These are phyloP conservation scores for Phaeophleospora eucalypticola DNA, from an alignment of 2,329 filamentous ascomycete species.

Conservation along the genomic window DNA sequence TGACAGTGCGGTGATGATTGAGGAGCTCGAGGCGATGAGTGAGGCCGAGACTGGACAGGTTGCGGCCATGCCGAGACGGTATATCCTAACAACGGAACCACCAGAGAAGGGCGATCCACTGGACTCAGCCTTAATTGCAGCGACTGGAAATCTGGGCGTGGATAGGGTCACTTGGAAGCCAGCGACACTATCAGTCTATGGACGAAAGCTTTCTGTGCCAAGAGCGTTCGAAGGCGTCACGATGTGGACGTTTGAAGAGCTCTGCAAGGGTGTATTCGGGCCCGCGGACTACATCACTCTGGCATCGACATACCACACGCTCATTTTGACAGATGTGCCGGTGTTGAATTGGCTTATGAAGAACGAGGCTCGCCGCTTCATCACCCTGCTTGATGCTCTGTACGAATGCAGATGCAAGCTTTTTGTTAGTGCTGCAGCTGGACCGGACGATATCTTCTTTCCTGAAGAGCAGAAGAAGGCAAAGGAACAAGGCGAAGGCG, in stretches of 20 bases:
- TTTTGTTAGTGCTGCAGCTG: constrained; percentile 61
- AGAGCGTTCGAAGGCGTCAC: constrained; percentile 55
- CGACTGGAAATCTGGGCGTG: constrained; percentile 14
- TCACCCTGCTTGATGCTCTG: constrained; percentile 64
- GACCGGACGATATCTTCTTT: constrained; percentile 74
- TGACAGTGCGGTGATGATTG: constrained; percentile 5
- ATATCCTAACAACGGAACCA: constrained; percentile 8
- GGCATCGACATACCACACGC: constrained; percentile 73
- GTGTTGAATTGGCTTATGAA: constrained; percentile 64
- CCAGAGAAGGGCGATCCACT: constrained; percentile 2
- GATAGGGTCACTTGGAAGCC: constrained; percentile 40
- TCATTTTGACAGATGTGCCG: constrained; percentile 68
- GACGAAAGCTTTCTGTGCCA: constrained; percentile 58
- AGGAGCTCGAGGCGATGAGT: constrained; percentile 3
- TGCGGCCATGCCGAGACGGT: constrained; percentile 18
- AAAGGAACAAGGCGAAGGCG: constrained; percentile 11
- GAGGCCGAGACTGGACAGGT: constrained; percentile 2
- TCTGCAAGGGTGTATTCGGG: constrained; percentile 63
- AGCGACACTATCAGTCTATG: constrained; percentile 54
- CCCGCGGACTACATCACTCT: constrained; percentile 81
- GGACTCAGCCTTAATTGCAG: constrained; percentile 15
- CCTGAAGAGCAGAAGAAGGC: constrained; percentile 48
- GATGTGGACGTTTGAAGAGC: constrained; percentile 63
- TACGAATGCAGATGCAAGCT: constrained; percentile 80
- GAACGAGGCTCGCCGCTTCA: constrained; percentile 76